Percentiles rank a stretch among this genome's conserved stretches.
phyloP scores from a whole-genome alignment of 2,329 filamentous ascomycete species.

The Coniochaeta ligniaria region DNA sequence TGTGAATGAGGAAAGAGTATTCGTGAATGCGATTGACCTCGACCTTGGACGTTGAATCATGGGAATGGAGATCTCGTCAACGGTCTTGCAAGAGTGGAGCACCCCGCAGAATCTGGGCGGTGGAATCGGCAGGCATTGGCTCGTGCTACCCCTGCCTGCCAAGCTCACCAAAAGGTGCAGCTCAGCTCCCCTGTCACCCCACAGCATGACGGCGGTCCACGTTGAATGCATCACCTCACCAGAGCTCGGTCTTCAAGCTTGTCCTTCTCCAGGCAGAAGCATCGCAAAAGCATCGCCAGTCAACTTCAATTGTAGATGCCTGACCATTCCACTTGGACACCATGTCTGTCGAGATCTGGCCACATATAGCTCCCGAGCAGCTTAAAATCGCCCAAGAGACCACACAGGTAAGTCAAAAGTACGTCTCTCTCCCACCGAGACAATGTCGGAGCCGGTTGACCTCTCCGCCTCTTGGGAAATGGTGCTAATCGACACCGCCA shows the following conservation, averaged over 20 bases:
- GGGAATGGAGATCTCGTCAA: neutral
- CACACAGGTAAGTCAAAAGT: slow-evolving; percentile 36
- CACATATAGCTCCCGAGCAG: slow-evolving; percentile 40
- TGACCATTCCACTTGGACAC: slow-evolving; percentile 8
- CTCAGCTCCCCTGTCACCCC: slow-evolving; percentile 1
- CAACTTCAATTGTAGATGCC: slow-evolving; percentile 16
- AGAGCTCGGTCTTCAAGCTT: neutral
- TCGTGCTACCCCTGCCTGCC: neutral
- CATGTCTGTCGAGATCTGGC: slow-evolving; percentile 56
- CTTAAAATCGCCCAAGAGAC: slow-evolving; percentile 42
- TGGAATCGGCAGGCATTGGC: neutral
- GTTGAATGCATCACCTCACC: neutral
- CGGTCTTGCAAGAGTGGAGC: neutral
- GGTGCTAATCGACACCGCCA: slow-evolving; percentile 21
- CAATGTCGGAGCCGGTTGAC: slow-evolving; percentile 1
- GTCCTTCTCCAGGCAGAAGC: neutral
- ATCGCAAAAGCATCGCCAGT: neutral
- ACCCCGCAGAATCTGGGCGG: neutral
- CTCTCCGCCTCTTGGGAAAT: slow-evolving; percentile 1
- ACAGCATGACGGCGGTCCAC: neutral
- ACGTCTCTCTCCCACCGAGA: neutral
- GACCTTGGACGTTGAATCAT: neutral
- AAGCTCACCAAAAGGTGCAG: neutral
- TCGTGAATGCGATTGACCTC: neutral
- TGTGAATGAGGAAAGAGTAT: neutral